Evolutionary conservation across 2,329 filamentous ascomycete species (phyloP), one percentile per base, ranked within the genome.

Genomic region (Colletotrichum trifolii): DNA sequence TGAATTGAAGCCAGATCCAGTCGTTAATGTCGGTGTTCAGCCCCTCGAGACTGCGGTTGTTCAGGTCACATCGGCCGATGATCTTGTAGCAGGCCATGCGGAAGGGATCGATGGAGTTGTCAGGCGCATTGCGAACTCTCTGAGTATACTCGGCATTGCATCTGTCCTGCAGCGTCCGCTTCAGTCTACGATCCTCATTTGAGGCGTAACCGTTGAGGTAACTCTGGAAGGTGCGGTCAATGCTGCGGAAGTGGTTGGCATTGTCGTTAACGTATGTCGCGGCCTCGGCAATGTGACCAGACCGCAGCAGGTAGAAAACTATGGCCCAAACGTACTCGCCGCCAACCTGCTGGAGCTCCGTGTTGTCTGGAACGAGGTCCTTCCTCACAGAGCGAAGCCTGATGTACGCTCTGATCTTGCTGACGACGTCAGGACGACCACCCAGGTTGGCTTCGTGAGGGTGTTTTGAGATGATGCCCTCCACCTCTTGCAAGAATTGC

Each of bases 61-160:
- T 82, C 34, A 91, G 79, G 71, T 91, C 89, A 70, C 89, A 90
- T 49, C 89, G 93, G 49, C 96, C 96, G 71, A 99, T 91, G 67
- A 99, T 90, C 83, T 99, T 98, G 85, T 98, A 98, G 77, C 96
- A 97, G 52, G 95, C 94, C 89, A 97, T 94, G 58, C 94, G 90
- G 81, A 96, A 99, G 34, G 96, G 96, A 75, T 99, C 96, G 68
- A 96, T 89, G 2, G 92, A 92, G 74, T 94, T 91, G 64, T 96
- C 92, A 1, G 93, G 92, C 1, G 92, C 92, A 72, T 96, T 93
- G 69, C 93, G 90, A 34, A 90, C 87, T 49, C 94, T 90, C 75
- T 96, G 92, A 55, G 91, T 91, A 77, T 96, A 97, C 74, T 97
- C 94, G 68, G 91, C 93, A 70, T 91, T 92, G 78, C 97, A 97